Evolutionary conservation across 2,329 filamentous ascomycete genomes (phyloP).

Genomic region (Tetracladium maxilliforme): DNA sequence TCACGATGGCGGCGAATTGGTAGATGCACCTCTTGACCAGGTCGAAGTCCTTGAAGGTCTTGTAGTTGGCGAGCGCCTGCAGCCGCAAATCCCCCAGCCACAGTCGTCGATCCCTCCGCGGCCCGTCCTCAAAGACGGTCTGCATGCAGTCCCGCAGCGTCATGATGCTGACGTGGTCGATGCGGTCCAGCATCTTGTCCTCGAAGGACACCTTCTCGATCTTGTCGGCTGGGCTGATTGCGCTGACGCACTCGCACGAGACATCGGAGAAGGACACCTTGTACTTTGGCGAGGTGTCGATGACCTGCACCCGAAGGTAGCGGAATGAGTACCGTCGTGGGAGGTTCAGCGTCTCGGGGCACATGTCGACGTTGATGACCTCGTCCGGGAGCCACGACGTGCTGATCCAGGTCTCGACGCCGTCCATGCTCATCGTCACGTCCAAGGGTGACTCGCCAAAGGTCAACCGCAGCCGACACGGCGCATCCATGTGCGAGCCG

Average conservation of each 20-base stretch:
- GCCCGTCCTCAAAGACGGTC: conserved; percentile 21
- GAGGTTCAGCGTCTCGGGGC: conserved; percentile 13
- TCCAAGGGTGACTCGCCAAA: conserved; percentile 21
- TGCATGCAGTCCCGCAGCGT: conserved; percentile 22
- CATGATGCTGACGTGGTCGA: conserved; percentile 15
- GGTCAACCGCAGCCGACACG: conserved; percentile 16
- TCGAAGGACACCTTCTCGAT: conserved; percentile 7
- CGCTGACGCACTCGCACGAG: conserved; percentile 13
- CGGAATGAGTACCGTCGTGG: conserved; percentile 17
- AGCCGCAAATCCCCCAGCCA: conserved; percentile 21
- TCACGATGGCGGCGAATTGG: conserved; percentile 16
- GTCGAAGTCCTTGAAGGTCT: conserved; percentile 16
- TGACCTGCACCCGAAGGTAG: conserved; percentile 16
- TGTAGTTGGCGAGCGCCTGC: conserved; percentile 20
- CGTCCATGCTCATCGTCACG: conserved; percentile 17
- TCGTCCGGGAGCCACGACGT: conserved; percentile 21
- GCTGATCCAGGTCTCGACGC: conserved; percentile 20
- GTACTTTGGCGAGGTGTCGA: conserved; percentile 19
- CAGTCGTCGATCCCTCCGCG: conserved; percentile 18
- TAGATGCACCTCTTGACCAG: conserved; percentile 20
- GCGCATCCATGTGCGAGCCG: conserved; percentile 18
- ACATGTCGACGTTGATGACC: conserved; percentile 17
- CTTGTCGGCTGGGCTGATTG: conserved; percentile 7
- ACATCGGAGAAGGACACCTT: conserved; percentile 15
- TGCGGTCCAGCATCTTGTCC: conserved; percentile 9